Evolutionary conservation across 345 rosid species (phyloP), one percentile per base, ranked within the genome.

Genomic region (Orychophragmus violaceus): DNA sequence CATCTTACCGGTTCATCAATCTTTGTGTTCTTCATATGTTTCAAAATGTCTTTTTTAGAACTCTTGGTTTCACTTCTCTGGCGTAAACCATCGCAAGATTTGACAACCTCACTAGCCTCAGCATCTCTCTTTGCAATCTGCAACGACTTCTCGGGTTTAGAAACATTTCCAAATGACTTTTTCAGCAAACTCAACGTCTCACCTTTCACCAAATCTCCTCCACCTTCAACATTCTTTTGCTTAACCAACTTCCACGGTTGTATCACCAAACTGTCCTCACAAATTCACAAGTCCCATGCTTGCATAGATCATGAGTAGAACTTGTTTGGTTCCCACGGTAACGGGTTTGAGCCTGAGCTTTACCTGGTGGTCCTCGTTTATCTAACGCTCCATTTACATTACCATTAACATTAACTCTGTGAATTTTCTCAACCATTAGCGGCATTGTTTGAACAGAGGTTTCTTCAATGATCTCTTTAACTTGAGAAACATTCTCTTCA

Each of bases 221-320:
- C 70, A 54, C 51, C 22, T 51, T 66, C 53, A 49, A 49, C 49
- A 33, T 51, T 29, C 41, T 72, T 79, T 60, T 62, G 74, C 62
- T 63, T 53, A 12, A 30, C 51, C 59, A 75, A 66, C 69, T 36
- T 63, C 71, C 78, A 77, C 4, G 75, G 69, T 60, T 76, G 80
- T 66, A 60, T 60, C 66, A 80, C 81, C 28, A 68, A 24, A n/a
- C 45, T 79, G 35, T 73, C 72, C 32, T 73, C 77, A 42, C 64
- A n/a, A n/a, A n/a, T n/a, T n/a, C n/a, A n/a, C n/a, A n/a, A n/a
- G 81, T 68, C 37, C 93, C 95, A 23, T 77, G 85, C 70, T 92
- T 92, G 65, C 98, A 92, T 12, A 76, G 60, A 76, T 89, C 96
- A 79, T 89, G 98, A 71, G 95, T 85, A 3, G 98, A 89, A 44